Percentiles rank a stretch among this genome's conserved stretches.
phyloP scores from a whole-genome alignment of 352 stramenopile genomes.

The Phytophthora multivora region DNA sequence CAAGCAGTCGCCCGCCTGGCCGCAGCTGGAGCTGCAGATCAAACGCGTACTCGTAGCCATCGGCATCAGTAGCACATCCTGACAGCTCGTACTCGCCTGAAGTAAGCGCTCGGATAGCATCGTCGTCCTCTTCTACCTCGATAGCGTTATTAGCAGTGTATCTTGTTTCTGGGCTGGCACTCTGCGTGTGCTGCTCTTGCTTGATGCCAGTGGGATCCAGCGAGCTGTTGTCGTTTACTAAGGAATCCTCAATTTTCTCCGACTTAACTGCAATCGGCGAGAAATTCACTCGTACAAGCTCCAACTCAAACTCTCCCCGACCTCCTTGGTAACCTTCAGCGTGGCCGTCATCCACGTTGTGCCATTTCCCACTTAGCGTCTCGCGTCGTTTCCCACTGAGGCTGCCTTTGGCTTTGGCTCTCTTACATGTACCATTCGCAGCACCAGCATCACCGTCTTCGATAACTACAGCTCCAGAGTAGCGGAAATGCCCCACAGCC shows the following conservation, averaged over 20 bases:
- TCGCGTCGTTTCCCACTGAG: conserved; percentile 24
- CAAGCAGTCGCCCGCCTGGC: conserved; percentile 38
- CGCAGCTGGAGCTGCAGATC: conserved; percentile 53
- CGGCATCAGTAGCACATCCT: conserved; percentile 62
- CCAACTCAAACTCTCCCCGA: conserved; percentile 60
- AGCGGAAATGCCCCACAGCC: conserved; percentile 65
- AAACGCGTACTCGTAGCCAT: conserved; percentile 79
- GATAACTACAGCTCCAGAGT: conserved; percentile 53
- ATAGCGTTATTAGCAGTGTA: conserved; percentile 2
- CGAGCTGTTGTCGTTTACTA: background rate
- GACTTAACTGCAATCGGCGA: conserved; percentile 16
- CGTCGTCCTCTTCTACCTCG: conserved; percentile 30
- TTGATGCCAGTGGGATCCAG: background rate
- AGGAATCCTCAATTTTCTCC: conserved; percentile 17
- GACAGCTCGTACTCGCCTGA: conserved; percentile 59
- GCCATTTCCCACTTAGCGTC: conserved; percentile 55
- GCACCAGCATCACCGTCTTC: conserved; percentile 9
- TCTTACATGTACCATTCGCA: conserved; percentile 9
- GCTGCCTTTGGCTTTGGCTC: conserved; percentile 9
- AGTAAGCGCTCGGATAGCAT: conserved; percentile 50
- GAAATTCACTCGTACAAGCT: conserved; percentile 45
- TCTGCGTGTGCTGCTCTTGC: background rate
- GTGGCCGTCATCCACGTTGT: conserved; percentile 63
- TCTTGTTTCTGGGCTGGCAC: background rate
- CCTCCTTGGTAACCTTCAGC: conserved; percentile 55